Percentiles rank a stretch among this genome's conserved stretches.
These are phyloP conservation scores for Pterula multifida DNA, from an alignment of 1,284 basidiomycete genomes.

Conservation along the genomic window DNA sequence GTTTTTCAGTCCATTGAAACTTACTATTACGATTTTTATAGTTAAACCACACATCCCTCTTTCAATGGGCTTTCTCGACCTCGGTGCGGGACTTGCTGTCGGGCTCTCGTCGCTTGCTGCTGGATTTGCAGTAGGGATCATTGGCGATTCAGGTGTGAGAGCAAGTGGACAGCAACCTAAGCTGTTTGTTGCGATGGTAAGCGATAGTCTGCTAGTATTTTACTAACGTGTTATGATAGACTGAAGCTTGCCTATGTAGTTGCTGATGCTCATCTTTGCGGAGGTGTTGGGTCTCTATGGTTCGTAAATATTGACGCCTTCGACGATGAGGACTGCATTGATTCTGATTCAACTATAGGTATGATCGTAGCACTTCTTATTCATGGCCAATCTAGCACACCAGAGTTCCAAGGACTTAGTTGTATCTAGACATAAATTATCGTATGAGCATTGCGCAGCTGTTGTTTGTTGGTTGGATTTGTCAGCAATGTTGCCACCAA, in stretches of 20 bases:
- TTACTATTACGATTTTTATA: conserved; percentile 15
- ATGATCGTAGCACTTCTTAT: conserved; percentile 87
- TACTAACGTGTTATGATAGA: background rate
- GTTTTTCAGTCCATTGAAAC: background rate
- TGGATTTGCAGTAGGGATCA: conserved; percentile 89
- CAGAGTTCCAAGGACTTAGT: background rate
- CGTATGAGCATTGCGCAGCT: background rate
- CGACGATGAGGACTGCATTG: conserved; percentile 3
- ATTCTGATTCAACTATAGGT: conserved; percentile 22
- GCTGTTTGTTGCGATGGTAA: conserved; percentile 84
- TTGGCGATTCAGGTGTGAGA: conserved; percentile 90
- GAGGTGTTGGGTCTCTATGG: conserved; percentile 78
- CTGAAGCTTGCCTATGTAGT: conserved; percentile 21
- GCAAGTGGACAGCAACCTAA: conserved; percentile 87
- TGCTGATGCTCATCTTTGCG: conserved; percentile 72
- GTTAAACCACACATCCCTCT: conserved; percentile 48
- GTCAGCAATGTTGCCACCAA: background rate
- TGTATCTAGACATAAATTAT: background rate
- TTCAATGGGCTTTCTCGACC: conserved; percentile 80
- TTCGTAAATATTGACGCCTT: conserved; percentile 12
- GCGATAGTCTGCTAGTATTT: conserved; percentile 11
- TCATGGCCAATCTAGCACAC: background rate
- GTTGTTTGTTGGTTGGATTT: background rate
- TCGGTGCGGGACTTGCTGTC: conserved; percentile 82
- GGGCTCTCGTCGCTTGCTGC: conserved; percentile 85